These are phyloP conservation scores for Aurinia saxatilis DNA, from an alignment of 345 rosid species.

Conservation along the genomic window DNA sequence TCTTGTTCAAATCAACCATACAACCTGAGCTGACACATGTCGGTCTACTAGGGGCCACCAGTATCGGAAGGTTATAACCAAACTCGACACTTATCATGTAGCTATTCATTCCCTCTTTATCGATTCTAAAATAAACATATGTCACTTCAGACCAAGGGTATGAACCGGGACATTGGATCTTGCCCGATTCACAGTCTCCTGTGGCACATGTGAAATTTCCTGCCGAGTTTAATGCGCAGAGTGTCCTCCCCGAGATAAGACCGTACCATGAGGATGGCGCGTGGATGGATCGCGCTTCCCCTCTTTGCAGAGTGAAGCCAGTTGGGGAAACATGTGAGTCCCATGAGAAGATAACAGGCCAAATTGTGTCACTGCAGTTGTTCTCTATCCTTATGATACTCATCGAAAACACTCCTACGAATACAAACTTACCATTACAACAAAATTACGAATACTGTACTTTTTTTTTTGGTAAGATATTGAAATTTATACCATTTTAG, in stretches of 20 bases:
- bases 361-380: slow-evolving; percentile 19
- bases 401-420: slow-evolving; percentile 6
- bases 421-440: not conserved
- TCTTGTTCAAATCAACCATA: slow-evolving; percentile 3
- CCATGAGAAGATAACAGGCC: slow-evolving; percentile 21
- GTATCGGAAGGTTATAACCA: slow-evolving; percentile 22
- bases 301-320: slow-evolving; percentile 2
- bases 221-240: not conserved
- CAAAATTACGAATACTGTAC: too few species aligned
- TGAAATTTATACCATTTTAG: too few species aligned
- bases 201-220: slow-evolving; percentile 11
- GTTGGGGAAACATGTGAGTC: slow-evolving; percentile 1
- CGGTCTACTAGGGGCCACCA: slow-evolving; percentile 7
- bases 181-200: slow-evolving; percentile 14
- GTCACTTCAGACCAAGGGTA: slow-evolving; percentile 10
- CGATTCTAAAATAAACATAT: slow-evolving; percentile 10
- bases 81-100: slow-evolving; percentile 5
- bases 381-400: slow-evolving; percentile 18
- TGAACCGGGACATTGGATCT: not conserved
- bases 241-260: slow-evolving; percentile 18
- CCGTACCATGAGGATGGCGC: slow-evolving; percentile 24
- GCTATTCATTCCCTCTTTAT: not conserved
- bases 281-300: slow-evolving; percentile 2
- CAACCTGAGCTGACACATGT: slow-evolving; percentile 15
- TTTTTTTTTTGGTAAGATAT: too few species aligned